Evolutionary conservation across 164 flowering plant genomes (phyloP), one percentile per base, ranked within the genome.

Genomic region (Dillenia suffruticosa): DNA sequence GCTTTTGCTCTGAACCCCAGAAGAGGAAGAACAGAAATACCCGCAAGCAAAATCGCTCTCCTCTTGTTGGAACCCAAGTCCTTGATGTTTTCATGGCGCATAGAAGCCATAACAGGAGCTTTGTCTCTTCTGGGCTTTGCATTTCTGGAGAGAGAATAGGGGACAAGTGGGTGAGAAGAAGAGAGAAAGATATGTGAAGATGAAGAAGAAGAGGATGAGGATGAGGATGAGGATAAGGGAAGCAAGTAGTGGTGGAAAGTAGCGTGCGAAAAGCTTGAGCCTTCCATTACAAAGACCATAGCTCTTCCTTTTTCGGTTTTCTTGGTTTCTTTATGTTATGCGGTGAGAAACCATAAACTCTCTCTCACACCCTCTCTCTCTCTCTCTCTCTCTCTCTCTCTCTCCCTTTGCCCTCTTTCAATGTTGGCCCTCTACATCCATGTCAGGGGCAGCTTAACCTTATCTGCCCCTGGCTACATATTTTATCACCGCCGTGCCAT

Each of bases 1-100:
- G 86, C 90, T 55, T 64, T 54, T 26, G 87, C 87, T 63, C 68
- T 80, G 44, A 75, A 60, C 16, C 74, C 77, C 57, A 85, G 46
- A 43, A 86, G 72, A 0, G 95, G 85, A 71, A 88, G 71, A 54
- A 83, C 72, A 0, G 93, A 79, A 56, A 88, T 52, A 68, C 93
- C 96, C 81, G 87, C 47, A 57, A 87, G 56, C 17, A 88, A 52
- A 71, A 88, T 44, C 26, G 74, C 76, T 64, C 86, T 82, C 71
- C 87, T 81, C 60, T 67, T 65, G 63, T 61, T 50, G 67, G 32
- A 70, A 57, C 45, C 64, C n/a, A 22, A 22, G 63, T 72, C 74
- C 32, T 52, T 63, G 10, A 68, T 47, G 47, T 69, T 69, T 14
- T 73, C 75, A 2, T 24, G 77, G 50, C 54, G 52, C 62, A 69